Percentiles rank a stretch among this genome's conserved stretches.
Evolutionary conservation across 2,329 filamentous ascomycete species (phyloP).

Genomic region (Colletotrichum lentis): DNA sequence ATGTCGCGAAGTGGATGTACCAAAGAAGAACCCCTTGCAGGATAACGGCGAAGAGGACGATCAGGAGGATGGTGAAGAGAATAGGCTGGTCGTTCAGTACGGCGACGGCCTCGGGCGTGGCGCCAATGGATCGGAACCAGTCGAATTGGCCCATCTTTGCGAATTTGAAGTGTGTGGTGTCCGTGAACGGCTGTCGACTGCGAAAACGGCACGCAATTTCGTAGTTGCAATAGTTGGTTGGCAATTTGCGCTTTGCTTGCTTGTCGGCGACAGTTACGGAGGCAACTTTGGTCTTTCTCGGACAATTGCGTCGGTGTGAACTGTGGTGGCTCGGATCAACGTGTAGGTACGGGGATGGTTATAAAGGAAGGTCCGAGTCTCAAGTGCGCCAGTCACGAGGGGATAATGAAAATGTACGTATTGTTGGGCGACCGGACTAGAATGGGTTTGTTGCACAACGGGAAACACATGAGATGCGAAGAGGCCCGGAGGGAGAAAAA

Average conservation of each 20-base stretch:
- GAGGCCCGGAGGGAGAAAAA: conserved; percentile 27
- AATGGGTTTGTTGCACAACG: conserved; percentile 29
- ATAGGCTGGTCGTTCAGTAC: conserved; percentile 68
- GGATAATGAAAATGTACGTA: conserved; percentile 37
- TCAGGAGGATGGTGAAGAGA: conserved; percentile 64
- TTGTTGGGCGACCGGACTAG: conserved; percentile 20
- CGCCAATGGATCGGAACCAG: conserved; percentile 65
- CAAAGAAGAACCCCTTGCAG: conserved; percentile 59
- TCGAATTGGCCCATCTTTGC: conserved; percentile 62
- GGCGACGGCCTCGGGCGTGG: conserved; percentile 65
- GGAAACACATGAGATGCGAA: conserved; percentile 30
- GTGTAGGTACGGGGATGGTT: conserved; percentile 18
- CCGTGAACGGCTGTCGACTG: no score
- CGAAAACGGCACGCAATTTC: not conserved
- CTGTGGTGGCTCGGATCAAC: conserved; percentile 27
- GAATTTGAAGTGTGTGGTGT: not conserved
- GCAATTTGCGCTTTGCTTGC: not conserved
- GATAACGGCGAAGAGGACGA: conserved; percentile 60
- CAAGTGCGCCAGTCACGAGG: conserved; percentile 40
- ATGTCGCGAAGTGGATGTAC: conserved; percentile 67
- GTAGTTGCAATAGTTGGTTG: not conserved
- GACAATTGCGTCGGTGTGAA: conserved; percentile 19
- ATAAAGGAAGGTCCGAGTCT: conserved; percentile 34
- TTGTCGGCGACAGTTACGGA: not conserved
- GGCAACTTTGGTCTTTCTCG: conserved; percentile 27